Conservation (phyloP, 495 filamentous ascomycete species). For the Penicillium canescens region DNA sequence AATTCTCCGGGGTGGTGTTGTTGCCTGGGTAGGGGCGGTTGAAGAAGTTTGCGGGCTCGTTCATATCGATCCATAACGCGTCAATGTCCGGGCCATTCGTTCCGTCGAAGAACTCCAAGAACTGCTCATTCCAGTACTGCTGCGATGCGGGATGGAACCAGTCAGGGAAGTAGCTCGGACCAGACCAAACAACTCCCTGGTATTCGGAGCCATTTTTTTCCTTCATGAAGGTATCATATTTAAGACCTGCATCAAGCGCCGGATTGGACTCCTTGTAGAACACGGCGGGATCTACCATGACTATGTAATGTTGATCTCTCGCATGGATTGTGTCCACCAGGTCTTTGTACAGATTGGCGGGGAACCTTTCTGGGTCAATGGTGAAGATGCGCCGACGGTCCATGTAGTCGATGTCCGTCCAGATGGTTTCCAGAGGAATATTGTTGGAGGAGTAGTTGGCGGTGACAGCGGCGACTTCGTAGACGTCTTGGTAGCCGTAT, state of each 20-base stretch:
- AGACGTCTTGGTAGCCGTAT: constrained; percentile 57
- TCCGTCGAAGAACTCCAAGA: constrained; percentile 12
- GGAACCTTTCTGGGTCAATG: constrained; percentile 23
- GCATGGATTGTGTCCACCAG: constrained; percentile 20
- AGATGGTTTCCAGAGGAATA: constrained; percentile 62
- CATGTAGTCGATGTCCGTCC: constrained; percentile 44
- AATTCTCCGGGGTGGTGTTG: constrained; percentile 13
- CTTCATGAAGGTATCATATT: constrained; percentile 20
- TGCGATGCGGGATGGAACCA: constrained; percentile 24
- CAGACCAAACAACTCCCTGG: constrained; percentile 25
- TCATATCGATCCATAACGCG: constrained; percentile 31
- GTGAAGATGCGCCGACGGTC: constrained; percentile 22
- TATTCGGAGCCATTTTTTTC: constrained; percentile 17
- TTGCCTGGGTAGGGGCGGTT: constrained; percentile 13
- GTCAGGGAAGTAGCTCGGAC: constrained; percentile 25
- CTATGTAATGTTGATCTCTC: constrained; percentile 20
- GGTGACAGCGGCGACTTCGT: constrained; percentile 46
- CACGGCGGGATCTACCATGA: constrained; percentile 27
- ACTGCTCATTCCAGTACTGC: constrained; percentile 23
- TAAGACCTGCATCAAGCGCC: constrained; percentile 9
- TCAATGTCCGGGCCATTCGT: constrained; percentile 18
- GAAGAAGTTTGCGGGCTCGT: constrained; percentile 21
- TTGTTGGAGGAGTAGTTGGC: constrained; percentile 47
- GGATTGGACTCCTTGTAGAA: constrained; percentile 12
- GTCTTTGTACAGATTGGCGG: constrained; percentile 7